These are phyloP conservation scores for Cutaneotrichosporon sp. DNA, from an alignment of 1,284 basidiomycete genomes.

Conservation along the genomic window DNA sequence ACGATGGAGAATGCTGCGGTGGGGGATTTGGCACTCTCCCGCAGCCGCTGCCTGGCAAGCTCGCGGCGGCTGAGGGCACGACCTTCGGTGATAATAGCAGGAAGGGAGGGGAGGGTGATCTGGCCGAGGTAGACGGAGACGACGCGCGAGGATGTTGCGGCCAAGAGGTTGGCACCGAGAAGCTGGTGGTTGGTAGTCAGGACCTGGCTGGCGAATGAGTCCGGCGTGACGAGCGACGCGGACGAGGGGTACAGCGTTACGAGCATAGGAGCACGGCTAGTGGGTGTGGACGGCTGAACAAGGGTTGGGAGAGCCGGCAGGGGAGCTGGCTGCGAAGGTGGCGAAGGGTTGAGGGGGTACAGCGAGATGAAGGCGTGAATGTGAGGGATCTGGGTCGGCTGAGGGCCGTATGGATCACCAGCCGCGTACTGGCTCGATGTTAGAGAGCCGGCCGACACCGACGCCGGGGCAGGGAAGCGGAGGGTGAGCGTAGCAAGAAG, in stretches of 20 bases:
- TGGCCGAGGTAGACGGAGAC: conserved; percentile 41
- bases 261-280: conserved; percentile 28
- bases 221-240: conserved; percentile 35
- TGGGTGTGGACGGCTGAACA: conserved; percentile 23
- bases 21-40: conserved; percentile 16
- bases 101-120: conserved; percentile 34
- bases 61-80: conserved; percentile 28
- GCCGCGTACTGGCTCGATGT: background rate
- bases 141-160: conserved; percentile 26
- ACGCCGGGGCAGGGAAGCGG: conserved; percentile 35
- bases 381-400: conserved; percentile 32
- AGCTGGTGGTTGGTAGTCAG: conserved; percentile 38
- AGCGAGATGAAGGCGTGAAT: conserved; percentile 46
- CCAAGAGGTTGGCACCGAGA: conserved; percentile 37
- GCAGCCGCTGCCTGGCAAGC: conserved; percentile 27
- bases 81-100: conserved; percentile 31
- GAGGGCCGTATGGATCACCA: conserved; percentile 38
- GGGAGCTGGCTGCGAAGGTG: conserved; percentile 36
- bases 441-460: background rate
- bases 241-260: conserved; percentile 44
- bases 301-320: conserved; percentile 45
- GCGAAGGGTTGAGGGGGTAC: conserved; percentile 41
- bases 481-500: conserved; percentile 44
- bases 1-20: conserved; percentile 29
- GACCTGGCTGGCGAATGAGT: conserved; percentile 42